Base-by-base conservation (phyloP, 1,284 basidiomycete species). In the Pascua sp. region DNA sequence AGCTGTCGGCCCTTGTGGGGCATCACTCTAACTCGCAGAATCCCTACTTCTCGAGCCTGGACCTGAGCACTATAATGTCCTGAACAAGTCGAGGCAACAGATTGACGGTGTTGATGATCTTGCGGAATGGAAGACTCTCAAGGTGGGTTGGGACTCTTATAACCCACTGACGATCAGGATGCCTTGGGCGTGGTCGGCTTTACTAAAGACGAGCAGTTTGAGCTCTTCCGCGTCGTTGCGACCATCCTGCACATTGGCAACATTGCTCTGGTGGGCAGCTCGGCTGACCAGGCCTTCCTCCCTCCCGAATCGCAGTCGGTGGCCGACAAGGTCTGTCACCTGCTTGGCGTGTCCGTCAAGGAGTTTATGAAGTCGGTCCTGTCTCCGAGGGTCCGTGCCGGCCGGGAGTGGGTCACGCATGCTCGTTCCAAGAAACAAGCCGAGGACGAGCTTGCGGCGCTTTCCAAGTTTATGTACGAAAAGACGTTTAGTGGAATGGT, bases 391-490 rank as follows among this genome's bases (percentile, higher is more conserved):
- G 89, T 95, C 18, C 87, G 95, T 46, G 96, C 96, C 12, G 96
- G 96, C 24, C 84, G 94, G 13, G 96, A 99, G 79, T 96, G 92
- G 90, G 94, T 98, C 16, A 89, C 90, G 0, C 93, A 98, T 67
- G 88, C 92, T 5, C 83, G 96, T 46, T 95, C 91, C 12, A 84
- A 86, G 66, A 89, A 90, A 65, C 96, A 99, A 73, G 95, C 94
- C 8, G 79, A 90, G 37, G 95, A 98, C 62, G 96, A 99, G 77
- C 84, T 98, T 17, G 87, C 86, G 0, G 87, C 94, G 0, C 81
- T 98, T 17, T 94, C 91, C 79, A 98, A 98, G 81, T 95, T 91
- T 1, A 81, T 98, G 24, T 98, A 98, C 77, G 96, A 98, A 80
- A 98, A 97, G 78, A 91, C 88, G 1, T 98, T 98, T 70, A 90